A percentile compares a stretch with the other conserved stretches of the same genome.
These are phyloP conservation scores for Arthrinium phaeospermum DNA, from an alignment of 2,329 filamentous ascomycete genomes.

Conservation along the genomic window DNA sequence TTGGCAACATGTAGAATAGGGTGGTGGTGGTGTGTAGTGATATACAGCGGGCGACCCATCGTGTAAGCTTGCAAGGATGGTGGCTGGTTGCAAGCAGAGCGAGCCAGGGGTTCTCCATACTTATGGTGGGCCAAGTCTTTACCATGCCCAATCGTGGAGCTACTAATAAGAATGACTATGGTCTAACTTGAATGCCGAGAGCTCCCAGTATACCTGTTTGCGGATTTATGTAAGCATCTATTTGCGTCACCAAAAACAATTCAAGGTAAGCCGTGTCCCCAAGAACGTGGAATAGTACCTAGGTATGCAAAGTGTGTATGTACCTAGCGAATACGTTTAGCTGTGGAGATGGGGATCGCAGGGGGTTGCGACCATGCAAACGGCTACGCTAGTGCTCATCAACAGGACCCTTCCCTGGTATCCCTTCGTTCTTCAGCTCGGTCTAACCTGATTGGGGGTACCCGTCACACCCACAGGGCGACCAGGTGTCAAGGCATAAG, in stretches of 20 bases:
- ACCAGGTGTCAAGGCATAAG: neutral
- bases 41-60: neutral
- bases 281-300: neutral
- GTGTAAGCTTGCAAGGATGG: neutral
- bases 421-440: neutral
- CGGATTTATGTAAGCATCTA: neutral
- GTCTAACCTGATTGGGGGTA: neutral
- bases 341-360: neutral
- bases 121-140: constrained; percentile 2
- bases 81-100: neutral
- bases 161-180: neutral
- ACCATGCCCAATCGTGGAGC: neutral
- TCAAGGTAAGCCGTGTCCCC: neutral
- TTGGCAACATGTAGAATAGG: neutral
- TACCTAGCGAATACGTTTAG: neutral
- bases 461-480: neutral
- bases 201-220: neutral
- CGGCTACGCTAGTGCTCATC: neutral
- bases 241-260: neutral
- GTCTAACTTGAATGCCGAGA: neutral
- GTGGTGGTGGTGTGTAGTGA: neutral
- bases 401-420: neutral
- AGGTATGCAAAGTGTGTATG: too few species aligned
- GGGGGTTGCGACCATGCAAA: neutral
- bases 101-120: neutral